phyloP scores from a whole-genome alignment of 495 filamentous ascomycete species.

The Penicillium roqueforti region DNA sequence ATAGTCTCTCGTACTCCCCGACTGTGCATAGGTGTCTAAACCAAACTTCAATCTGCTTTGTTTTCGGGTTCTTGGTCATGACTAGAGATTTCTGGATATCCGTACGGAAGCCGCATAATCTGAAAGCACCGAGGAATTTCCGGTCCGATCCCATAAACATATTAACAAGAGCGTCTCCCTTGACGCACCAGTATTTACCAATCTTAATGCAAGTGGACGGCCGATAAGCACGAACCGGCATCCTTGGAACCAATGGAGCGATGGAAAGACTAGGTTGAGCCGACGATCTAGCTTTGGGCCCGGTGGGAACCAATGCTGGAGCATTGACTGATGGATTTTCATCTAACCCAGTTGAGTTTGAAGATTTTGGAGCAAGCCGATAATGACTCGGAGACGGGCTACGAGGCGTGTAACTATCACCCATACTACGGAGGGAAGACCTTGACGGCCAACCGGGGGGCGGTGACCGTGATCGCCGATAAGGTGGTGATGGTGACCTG shows the following conservation, averaged over 20 bases:
- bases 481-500: background rate
- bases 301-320: background rate
- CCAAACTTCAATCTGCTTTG: conserved; percentile 29
- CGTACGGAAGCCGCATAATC: conserved; percentile 33
- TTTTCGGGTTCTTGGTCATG: background rate
- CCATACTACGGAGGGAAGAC: background rate
- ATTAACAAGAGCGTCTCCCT: conserved; percentile 21
- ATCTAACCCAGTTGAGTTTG: background rate
- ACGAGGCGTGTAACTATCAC: background rate
- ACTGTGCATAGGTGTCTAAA: conserved; percentile 38
- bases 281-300: background rate
- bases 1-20: conserved; percentile 32
- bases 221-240: background rate
- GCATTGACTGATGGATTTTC: background rate
- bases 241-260: background rate
- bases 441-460: background rate
- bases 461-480: background rate
- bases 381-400: background rate
- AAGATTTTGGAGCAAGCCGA: background rate
- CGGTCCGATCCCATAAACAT: conserved; percentile 38
- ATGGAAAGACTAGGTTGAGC: background rate
- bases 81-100: conserved; percentile 19
- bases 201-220: background rate
- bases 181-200: conserved; percentile 7
- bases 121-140: conserved; percentile 32